Percentiles rank a stretch among this genome's conserved stretches.
Evolutionary conservation across 2,329 filamentous ascomycete genomes (phyloP).

Genomic region (Coniochaeta sp.): DNA sequence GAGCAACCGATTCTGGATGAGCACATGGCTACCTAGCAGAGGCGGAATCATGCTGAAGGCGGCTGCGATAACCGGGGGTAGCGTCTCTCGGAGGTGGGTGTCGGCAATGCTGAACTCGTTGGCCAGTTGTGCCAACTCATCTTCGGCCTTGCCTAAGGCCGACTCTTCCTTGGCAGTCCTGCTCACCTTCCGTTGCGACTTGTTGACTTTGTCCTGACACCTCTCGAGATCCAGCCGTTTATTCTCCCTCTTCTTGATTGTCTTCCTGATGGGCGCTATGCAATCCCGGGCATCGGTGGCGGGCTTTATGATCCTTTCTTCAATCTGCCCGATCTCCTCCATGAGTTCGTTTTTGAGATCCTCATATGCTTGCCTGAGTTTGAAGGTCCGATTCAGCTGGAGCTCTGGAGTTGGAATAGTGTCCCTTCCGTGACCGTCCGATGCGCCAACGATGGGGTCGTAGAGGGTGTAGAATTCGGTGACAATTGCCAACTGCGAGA

Average conservation of each 20-base stretch:
- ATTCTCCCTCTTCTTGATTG: conserved; percentile 78
- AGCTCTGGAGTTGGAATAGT: conserved; percentile 52
- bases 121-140: conserved; percentile 56
- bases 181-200: conserved; percentile 60
- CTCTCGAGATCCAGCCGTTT: conserved; percentile 77
- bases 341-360: conserved; percentile 65
- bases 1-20: conserved; percentile 70
- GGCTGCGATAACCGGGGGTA: conserved; percentile 64
- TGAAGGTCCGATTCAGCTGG: conserved; percentile 56
- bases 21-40: conserved; percentile 61
- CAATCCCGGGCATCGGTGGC: conserved; percentile 61
- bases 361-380: conserved; percentile 58
- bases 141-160: conserved; percentile 62
- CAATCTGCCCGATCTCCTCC: conserved; percentile 64
- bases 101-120: conserved; percentile 70
- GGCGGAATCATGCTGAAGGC: conserved; percentile 68
- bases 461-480: conserved; percentile 67
- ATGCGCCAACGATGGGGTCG: conserved; percentile 64
- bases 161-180: conserved; percentile 67
- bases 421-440: conserved; percentile 45
- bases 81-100: conserved; percentile 60
- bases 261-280: conserved; percentile 68
- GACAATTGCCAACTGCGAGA: conserved; percentile 58
- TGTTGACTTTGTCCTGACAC: conserved; percentile 63
- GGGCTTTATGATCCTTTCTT: conserved; percentile 61